Percentiles rank a stretch among this genome's conserved stretches.
Evolutionary conservation across 129 eudicot genomes (phyloP).

Genomic region (carrot (Daucus carota)): DH1_v3.0 NC_030386.2:40538501-40539000

Average conservation of each 20-base stretch:
- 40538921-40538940: not conserved
- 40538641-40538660: not conserved
- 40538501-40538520: too few relatives aligned
- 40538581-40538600: not conserved
- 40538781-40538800: too few relatives aligned
- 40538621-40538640: not conserved
- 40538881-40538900: not conserved
- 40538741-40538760: not conserved
- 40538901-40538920: not conserved
- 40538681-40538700: not conserved
- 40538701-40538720: not conserved
- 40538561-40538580: too few relatives aligned
- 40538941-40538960: not conserved
- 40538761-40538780: not conserved
- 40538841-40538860: not conserved
- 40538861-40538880: not conserved
- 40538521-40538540: too few relatives aligned
- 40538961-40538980: not conserved
- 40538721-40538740: not conserved
- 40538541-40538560: not conserved
- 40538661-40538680: not conserved
- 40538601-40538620: not conserved
- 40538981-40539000: not conserved
- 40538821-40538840: not conserved
- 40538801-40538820: not conserved